phyloP scores from a whole-genome alignment of 1,284 basidiomycete genomes.

The Cryptococcus amylolentus region DNA sequence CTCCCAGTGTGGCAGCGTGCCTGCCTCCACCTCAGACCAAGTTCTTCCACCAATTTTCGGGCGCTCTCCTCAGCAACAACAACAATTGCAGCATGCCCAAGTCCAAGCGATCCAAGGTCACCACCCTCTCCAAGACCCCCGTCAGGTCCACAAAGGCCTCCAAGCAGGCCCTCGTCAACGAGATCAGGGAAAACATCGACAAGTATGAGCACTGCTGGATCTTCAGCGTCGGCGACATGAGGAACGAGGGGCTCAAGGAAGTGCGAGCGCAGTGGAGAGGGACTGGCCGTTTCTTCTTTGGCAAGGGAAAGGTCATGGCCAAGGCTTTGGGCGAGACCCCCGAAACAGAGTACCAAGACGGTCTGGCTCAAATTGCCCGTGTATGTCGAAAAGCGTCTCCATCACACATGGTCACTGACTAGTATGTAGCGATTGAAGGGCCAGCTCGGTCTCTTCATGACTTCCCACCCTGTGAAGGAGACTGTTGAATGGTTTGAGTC shows the following conservation, averaged over 20 bases:
- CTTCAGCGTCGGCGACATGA: conserved; percentile 90
- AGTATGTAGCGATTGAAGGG: conserved; percentile 76
- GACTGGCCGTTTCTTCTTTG: conserved; percentile 88
- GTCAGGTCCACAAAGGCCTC: conserved; percentile 59
- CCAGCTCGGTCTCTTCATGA: conserved; percentile 89
- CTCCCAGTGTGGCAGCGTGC: neutral
- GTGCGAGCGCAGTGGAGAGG: conserved; percentile 92
- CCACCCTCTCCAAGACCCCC: conserved; percentile 56
- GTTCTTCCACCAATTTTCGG: neutral
- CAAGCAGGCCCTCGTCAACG: conserved; percentile 77
- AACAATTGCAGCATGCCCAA: conserved; percentile 64
- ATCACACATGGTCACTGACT: neutral
- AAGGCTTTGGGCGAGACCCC: conserved; percentile 86
- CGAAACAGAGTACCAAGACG: conserved; percentile 80
- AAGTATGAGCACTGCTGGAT: conserved; percentile 94
- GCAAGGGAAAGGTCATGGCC: conserved; percentile 87
- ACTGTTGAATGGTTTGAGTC: conserved; percentile 92
- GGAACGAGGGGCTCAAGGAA: conserved; percentile 90
- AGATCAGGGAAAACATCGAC: conserved; percentile 63
- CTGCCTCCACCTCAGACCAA: neutral
- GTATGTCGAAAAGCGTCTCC: conserved; percentile 52
- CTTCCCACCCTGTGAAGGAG: conserved; percentile 79
- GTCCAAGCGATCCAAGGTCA: conserved; percentile 79
- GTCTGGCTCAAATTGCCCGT: conserved; percentile 73
- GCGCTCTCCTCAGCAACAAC: neutral